Conservation (phyloP, 2,329 filamentous ascomycete species). For the Cryphonectria japonica region DNA sequence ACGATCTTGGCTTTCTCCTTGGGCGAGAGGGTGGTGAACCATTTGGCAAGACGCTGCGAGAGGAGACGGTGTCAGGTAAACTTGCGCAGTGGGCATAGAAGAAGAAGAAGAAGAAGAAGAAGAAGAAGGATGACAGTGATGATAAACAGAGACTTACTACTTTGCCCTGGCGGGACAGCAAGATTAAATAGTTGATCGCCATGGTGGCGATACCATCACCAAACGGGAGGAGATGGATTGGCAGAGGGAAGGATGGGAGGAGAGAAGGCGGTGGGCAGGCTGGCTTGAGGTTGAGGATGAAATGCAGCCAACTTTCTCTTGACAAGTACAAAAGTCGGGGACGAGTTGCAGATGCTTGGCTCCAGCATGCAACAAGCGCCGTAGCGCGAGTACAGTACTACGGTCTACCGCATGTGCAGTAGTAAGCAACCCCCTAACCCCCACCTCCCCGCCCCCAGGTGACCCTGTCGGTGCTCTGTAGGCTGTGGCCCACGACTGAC, state of each 20-base stretch:
- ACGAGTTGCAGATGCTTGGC: slow-evolving; percentile 8
- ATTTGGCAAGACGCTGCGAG: slow-evolving; percentile 90
- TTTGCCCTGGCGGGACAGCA: slow-evolving; percentile 98
- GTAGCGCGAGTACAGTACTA: no score
- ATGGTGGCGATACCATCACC: slow-evolving; percentile 29
- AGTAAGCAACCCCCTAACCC: neutral
- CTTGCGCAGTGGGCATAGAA: slow-evolving; percentile 23
- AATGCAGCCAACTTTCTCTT: slow-evolving; percentile 11
- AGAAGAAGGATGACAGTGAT: slow-evolving; percentile 33
- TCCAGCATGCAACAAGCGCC: neutral
- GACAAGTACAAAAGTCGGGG: slow-evolving; percentile 20
- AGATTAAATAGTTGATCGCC: slow-evolving; percentile 81
- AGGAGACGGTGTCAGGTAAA: slow-evolving; percentile 30
- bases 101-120: slow-evolving; percentile 33
- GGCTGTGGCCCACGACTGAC: neutral
- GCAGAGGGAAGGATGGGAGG: neutral
- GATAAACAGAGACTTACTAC: slow-evolving; percentile 71
- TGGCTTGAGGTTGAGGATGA: slow-evolving; percentile 2
- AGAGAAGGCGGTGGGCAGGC: neutral
- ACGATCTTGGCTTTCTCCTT: slow-evolving; percentile 99
- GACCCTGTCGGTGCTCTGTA: neutral
- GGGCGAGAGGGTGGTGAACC: slow-evolving; percentile 97
- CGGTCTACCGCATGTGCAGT: neutral
- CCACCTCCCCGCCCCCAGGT: neutral
- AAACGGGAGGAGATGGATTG: neutral